Conservation (phyloP, 192 early-diverging fungal species). For the Backusella macrospora region DNA sequence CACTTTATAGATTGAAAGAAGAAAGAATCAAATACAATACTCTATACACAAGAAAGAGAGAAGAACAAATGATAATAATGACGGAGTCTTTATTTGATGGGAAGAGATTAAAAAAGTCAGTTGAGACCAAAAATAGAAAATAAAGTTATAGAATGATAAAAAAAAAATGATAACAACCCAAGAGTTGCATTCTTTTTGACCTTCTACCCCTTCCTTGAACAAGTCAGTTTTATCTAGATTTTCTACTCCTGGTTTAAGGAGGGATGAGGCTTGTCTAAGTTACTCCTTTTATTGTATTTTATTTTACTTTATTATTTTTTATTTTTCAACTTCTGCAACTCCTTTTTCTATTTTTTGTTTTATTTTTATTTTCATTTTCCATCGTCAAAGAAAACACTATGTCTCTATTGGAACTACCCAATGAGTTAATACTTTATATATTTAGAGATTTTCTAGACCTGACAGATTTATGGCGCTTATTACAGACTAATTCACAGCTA, state of each 20-base stretch:
- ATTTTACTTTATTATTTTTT: constrained; percentile 12
- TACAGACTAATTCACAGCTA: constrained; percentile 30
- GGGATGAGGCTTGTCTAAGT: constrained; percentile 1
- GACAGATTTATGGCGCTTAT: constrained; percentile 37
- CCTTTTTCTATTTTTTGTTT: constrained; percentile 6
- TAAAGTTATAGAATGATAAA: neutral
- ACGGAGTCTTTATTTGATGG: too few relatives aligned
- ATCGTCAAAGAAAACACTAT: neutral
- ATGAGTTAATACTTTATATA: constrained; percentile 41
- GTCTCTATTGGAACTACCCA: constrained; percentile 29
- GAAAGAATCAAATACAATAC: too few relatives aligned
- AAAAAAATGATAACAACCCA: constrained; percentile 8
- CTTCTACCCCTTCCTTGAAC: neutral
- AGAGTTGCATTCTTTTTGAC: constrained; percentile 9
- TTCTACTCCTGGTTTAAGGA: constrained; percentile 7
- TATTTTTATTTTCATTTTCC: neutral
- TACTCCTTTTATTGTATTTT: constrained; percentile 16
- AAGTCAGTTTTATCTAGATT: neutral
- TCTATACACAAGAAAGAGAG: too few relatives aligned
- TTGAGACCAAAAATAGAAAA: constrained; percentile 8
- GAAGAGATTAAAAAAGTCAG: neutral
- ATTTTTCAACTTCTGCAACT: neutral
- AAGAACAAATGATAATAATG: too few relatives aligned
- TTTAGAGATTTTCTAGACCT: constrained; percentile 34
- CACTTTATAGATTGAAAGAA: too few relatives aligned